phyloP scores from a whole-genome alignment of 352 stramenopile species.

The Phytopythium vexans region DNA sequence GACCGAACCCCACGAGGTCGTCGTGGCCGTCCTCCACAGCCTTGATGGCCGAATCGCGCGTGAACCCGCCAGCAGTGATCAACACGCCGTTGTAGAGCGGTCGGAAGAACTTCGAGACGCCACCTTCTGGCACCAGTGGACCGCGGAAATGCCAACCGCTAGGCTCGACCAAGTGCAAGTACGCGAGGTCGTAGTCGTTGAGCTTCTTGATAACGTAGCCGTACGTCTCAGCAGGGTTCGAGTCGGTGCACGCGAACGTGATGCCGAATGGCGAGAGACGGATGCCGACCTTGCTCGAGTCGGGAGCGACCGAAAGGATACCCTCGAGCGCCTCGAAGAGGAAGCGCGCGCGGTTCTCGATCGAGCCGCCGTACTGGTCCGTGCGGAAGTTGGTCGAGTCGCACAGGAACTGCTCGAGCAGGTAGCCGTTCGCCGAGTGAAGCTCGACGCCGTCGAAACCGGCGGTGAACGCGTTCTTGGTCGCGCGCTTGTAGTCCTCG shows the following conservation, averaged over 20 bases:
- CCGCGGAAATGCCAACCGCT: conserved; percentile 16
- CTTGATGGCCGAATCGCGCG: conserved; percentile 21
- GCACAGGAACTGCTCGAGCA: conserved; percentile 90
- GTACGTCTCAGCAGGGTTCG: conserved; percentile 26
- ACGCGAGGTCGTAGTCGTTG: conserved; percentile 32
- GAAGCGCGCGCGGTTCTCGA: conserved; percentile 77
- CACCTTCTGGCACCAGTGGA: conserved; percentile 18
- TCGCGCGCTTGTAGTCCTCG: conserved; percentile 62
- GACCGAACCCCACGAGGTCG: conserved; percentile 44
- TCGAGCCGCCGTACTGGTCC: conserved; percentile 75
- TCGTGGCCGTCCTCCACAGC: conserved; percentile 22
- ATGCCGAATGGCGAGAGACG: conserved; percentile 22
- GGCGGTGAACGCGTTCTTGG: conserved; percentile 54
- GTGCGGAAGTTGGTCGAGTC: conserved; percentile 65
- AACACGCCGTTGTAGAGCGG: conserved; percentile 38
- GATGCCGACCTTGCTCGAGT: conserved; percentile 19
- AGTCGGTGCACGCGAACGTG: conserved; percentile 26
- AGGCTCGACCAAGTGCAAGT: conserved; percentile 40
- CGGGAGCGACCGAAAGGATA: conserved; percentile 8
- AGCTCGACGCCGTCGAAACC: conserved; percentile 92
- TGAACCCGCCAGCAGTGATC: conserved; percentile 31
- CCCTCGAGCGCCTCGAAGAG: conserved; percentile 66
- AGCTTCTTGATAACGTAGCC: conserved; percentile 21
- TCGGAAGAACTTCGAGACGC: conserved; percentile 26
- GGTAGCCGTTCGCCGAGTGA: conserved; percentile 88